Percentiles rank a stretch among this genome's conserved stretches.
Evolutionary conservation across 139 green algal genomes (phyloP).

Genomic region (Chlamydomonas sphaeroides): DNA sequence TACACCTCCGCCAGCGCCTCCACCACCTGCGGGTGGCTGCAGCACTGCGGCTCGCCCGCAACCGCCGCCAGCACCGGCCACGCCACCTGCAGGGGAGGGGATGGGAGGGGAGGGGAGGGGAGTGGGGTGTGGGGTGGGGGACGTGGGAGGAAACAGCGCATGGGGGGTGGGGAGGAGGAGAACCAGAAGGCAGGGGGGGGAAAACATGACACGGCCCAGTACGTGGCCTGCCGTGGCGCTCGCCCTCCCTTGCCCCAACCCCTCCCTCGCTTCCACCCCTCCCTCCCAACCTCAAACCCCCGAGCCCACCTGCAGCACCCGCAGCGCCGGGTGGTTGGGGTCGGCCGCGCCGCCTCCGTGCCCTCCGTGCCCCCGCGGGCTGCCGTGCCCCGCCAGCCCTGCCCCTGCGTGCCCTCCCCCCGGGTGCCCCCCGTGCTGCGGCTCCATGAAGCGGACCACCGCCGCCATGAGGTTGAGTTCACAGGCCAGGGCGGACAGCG

Average conservation of each 20-base stretch:
- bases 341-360: background rate
- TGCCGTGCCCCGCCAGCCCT: background rate
- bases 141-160: no score
- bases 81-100: slow-evolving; percentile 51
- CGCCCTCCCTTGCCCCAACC: background rate
- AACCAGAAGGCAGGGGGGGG: background rate
- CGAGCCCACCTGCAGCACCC: background rate
- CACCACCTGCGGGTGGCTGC: slow-evolving; percentile 45
- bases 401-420: slow-evolving; percentile 6
- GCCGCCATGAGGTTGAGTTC: slow-evolving; percentile 67
- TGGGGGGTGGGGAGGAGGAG: no score
- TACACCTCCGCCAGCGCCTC: slow-evolving; percentile 66
- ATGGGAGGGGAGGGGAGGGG: background rate
- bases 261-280: background rate
- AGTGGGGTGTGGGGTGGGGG: background rate
- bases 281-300: background rate
- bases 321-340: slow-evolving; percentile 1
- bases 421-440: slow-evolving; percentile 12
- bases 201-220: no score
- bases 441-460: slow-evolving; percentile 48
- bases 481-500: slow-evolving; percentile 43
- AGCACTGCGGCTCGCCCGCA: slow-evolving; percentile 47
- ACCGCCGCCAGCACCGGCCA: slow-evolving; percentile 58
- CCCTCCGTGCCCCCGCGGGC: background rate
- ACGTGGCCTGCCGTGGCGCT: background rate